Evolutionary conservation across 768 basidiomycete species (phyloP), one percentile per base, ranked within the genome.

Genomic region (Boletellus emodensis): DNA sequence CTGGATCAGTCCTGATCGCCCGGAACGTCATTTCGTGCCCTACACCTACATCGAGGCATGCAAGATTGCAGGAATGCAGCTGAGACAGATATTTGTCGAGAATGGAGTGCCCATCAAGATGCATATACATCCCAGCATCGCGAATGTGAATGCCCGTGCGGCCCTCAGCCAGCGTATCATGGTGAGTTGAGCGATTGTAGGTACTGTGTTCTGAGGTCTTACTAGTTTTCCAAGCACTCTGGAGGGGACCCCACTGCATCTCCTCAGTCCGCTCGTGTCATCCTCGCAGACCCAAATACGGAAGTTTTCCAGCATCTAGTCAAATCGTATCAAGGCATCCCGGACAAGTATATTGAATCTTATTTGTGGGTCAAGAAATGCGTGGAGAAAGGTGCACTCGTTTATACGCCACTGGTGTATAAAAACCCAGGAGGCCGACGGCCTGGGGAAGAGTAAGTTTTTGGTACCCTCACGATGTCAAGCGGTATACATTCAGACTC

Each of bases 321-420:
- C 46, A 87, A 84, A 60, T 78, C 74, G 0, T 86, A 84, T 61
- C 85, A 90, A 65, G 79, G 79, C 40, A 75, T 82, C 33, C 73
- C 83, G 3, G 77, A 83, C 42, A 90, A 89, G 65, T 85, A 84
- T 54, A 81, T 91, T 41, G 89, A 91, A 56, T 86, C 86, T 10
- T 85, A 85, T 61, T 68, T 87, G 17, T 91, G 89, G 89, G 84
- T 91, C 44, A 88, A 88, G 70, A 86, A 85, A 60, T 90, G 88
- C 52, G 80, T 90, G 44, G 87, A 88, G 58, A 83, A 76, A 53
- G 80, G 83, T 2, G 60, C 75, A 7, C 71, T 88, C 20, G 65
- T 78, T 37, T 90, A 83, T 57, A 90, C 88, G 1, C 87, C 87
- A 0, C 69, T 87, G 33, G 82, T 89, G 1, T 90, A 88, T 68